phyloP scores from a whole-genome alignment of 495 filamentous ascomycete genomes.

The Podospora anserina region DNA sequence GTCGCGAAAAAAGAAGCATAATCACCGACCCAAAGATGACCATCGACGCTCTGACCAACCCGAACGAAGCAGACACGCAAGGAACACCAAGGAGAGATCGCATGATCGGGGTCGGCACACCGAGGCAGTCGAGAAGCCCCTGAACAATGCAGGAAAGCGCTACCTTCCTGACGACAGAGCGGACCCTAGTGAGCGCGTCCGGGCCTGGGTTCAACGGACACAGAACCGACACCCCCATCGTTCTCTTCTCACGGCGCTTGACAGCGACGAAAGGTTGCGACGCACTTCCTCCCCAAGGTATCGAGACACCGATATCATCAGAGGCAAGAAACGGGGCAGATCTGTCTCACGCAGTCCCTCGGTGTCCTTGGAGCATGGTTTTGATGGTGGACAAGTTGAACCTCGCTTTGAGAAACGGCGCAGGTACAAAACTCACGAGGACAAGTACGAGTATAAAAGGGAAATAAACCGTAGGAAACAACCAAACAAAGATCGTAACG shows the following conservation, averaged over 20 bases:
- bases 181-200: conserved; percentile 19
- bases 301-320: conserved; percentile 9
- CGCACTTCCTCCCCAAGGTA: background rate
- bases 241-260: background rate
- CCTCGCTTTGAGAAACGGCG: conserved; percentile 53
- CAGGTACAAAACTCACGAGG: conserved; percentile 59
- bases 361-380: background rate
- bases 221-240: conserved; percentile 22
- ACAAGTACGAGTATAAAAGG: conserved; percentile 52
- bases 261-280: conserved; percentile 7
- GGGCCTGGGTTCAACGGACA: conserved; percentile 38
- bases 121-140: background rate
- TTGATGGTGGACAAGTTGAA: background rate
- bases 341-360: background rate
- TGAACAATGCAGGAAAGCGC: background rate
- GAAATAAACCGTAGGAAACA: conserved; percentile 27
- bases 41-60: conserved; percentile 1
- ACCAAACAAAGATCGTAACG: background rate
- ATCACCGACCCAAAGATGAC: background rate
- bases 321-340: conserved; percentile 19
- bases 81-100: background rate
- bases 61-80: background rate
- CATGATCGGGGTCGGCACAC: conserved; percentile 2
- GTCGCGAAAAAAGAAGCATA: background rate
- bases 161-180: background rate